Percentiles rank a stretch among this genome's conserved stretches.
Evolutionary conservation across 2,329 filamentous ascomycete genomes (phyloP).

Genomic region (Aspergillus unguis): DNA sequence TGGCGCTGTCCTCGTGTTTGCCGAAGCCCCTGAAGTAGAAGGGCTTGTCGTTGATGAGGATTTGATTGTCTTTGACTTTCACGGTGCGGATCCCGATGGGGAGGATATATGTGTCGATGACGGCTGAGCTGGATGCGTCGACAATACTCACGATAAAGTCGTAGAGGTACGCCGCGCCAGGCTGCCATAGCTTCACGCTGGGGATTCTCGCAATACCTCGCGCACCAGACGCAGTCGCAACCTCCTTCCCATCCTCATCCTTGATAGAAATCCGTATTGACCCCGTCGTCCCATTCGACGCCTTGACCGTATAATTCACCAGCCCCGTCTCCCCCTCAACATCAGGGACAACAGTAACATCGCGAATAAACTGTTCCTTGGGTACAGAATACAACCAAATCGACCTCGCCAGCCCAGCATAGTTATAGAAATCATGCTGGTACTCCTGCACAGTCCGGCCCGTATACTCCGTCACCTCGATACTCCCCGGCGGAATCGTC

Average conservation of each 20-base stretch:
- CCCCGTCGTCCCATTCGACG: constrained; percentile 1
- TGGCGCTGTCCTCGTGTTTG: background rate
- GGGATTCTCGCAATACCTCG: background rate
- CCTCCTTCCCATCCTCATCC: background rate
- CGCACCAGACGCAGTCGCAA: constrained; percentile 13
- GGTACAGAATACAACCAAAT: constrained; percentile 28
- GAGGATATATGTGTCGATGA: background rate
- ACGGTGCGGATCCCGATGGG: background rate
- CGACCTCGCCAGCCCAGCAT: constrained; percentile 28
- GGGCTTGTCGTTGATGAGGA: background rate
- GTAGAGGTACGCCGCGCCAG: constrained; percentile 1
- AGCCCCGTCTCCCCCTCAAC: constrained; percentile 8
- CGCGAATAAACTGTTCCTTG: constrained; percentile 14
- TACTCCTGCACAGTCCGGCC: constrained; percentile 25
- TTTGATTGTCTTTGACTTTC: background rate
- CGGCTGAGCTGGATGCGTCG: background rate
- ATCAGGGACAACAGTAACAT: constrained; percentile 24
- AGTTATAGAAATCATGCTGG: constrained; percentile 34
- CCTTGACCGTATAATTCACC: constrained; percentile 3
- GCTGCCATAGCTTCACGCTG: background rate
- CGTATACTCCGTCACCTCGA: constrained; percentile 6
- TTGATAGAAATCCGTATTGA: background rate
- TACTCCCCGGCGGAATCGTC: constrained; percentile 27
- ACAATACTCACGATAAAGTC: background rate
- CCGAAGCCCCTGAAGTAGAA: constrained; percentile 4